Evolutionary conservation across 2,329 filamentous ascomycete species (phyloP).

Genomic region (Colletotrichum truncatum): DNA sequence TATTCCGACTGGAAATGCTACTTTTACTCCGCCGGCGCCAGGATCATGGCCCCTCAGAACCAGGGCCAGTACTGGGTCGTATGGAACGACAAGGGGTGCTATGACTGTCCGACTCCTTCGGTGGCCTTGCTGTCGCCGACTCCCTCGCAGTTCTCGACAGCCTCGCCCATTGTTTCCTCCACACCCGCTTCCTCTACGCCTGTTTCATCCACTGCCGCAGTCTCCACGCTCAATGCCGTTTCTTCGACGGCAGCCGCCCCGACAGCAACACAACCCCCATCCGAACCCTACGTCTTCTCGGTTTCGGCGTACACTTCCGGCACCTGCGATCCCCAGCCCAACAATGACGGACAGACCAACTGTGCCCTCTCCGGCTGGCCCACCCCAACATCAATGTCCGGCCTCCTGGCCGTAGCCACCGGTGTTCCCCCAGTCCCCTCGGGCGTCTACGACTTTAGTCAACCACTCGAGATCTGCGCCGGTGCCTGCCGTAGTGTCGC

Average conservation of each 20-base stretch:
- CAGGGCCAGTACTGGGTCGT: slow-evolving; percentile 9
- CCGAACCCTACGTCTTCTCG: background rate
- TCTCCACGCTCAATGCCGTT: fast-evolving
- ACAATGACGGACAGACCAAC: background rate
- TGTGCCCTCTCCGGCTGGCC: slow-evolving; percentile 15
- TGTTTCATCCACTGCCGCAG: background rate
- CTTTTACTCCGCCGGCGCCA: slow-evolving; percentile 14
- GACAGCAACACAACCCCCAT: background rate
- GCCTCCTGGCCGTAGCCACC: slow-evolving; percentile 5
- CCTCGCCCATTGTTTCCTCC: background rate
- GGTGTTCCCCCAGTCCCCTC: background rate
- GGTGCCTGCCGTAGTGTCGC: background rate
- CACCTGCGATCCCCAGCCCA: background rate
- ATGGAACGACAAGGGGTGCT: slow-evolving; percentile 17
- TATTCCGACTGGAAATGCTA: slow-evolving; percentile 17
- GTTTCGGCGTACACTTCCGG: background rate
- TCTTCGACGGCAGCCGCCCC: background rate
- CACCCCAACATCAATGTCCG: slow-evolving; percentile 5
- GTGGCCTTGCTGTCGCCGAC: background rate
- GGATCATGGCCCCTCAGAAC: slow-evolving; percentile 9
- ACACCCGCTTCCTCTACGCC: background rate
- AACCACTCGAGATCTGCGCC: slow-evolving; percentile 6
- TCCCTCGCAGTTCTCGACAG: background rate
- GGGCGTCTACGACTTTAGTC: background rate
- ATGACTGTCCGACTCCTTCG: background rate